These are phyloP conservation scores for Dillenia suffruticosa DNA, from an alignment of 164 flowering plant genomes.

Conservation along the genomic window DNA sequence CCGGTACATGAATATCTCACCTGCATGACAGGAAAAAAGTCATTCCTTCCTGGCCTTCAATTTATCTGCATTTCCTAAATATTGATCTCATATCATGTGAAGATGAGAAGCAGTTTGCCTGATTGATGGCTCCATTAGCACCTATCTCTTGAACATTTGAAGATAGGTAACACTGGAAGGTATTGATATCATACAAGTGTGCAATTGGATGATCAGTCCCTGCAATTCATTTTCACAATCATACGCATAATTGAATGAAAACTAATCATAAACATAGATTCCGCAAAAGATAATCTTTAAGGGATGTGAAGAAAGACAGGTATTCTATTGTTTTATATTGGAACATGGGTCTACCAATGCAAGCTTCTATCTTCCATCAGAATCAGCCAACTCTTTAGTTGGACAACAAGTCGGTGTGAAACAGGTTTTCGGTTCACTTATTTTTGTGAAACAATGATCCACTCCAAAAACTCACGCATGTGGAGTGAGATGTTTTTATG, in stretches of 20 bases:
- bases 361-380: no score
- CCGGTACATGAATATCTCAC: constrained; percentile 80
- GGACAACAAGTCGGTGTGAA: no score
- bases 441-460: no score
- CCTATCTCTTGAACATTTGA: constrained; percentile 57
- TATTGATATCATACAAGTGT: constrained; percentile 83
- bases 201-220: constrained; percentile 86
- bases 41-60: background rate
- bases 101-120: constrained; percentile 29
- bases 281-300: background rate
- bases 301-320: no score
- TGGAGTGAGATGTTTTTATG: no score
- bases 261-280: constrained; percentile 3
- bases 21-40: constrained; percentile 28
- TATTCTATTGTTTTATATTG: no score
- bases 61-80: constrained; percentile 7
- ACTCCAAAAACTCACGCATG: no score
- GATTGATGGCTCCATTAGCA: constrained; percentile 69
- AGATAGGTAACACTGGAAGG: constrained; percentile 79
- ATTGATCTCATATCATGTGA: background rate
- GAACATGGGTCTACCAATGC: no score
- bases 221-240: constrained; percentile 23
- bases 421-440: no score
- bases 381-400: no score
- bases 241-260: constrained; percentile 9